Percentiles rank a stretch among this genome's conserved stretches.
Conservation (phyloP, 2,329 filamentous ascomycete species). For the Dactylellina haptotyla region DNA sequence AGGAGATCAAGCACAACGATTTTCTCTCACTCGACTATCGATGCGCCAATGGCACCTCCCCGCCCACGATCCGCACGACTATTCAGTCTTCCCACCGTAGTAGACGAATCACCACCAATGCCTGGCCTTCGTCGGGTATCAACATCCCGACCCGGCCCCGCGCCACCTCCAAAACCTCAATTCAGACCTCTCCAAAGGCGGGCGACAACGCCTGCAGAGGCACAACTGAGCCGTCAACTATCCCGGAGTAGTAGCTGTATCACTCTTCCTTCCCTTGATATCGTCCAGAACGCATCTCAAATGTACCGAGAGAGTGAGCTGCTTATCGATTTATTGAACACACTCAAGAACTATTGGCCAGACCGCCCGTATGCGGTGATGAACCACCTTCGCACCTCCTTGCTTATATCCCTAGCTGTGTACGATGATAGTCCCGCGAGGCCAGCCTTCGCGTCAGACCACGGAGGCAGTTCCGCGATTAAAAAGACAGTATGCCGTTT, state of each 20-base stretch:
- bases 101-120: slow-evolving; percentile 18
- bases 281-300: slow-evolving; percentile 26
- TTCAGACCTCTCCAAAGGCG: slow-evolving; percentile 42
- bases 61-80: slow-evolving; percentile 6
- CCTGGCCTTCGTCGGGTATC: slow-evolving; percentile 19
- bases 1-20: slow-evolving; percentile 43
- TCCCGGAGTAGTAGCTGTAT: slow-evolving; percentile 20
- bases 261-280: slow-evolving; percentile 44
- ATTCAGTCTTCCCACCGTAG: slow-evolving; percentile 22
- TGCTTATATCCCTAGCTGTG: slow-evolving; percentile 32
- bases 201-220: slow-evolving; percentile 35
- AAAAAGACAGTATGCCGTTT: slow-evolving; percentile 41
- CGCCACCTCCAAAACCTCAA: slow-evolving; percentile 41
- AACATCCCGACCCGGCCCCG: slow-evolving; percentile 16
- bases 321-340: slow-evolving; percentile 35
- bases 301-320: slow-evolving; percentile 47
- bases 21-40: slow-evolving; percentile 45
- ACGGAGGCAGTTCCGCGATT: slow-evolving; percentile 22
- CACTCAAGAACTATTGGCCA: slow-evolving; percentile 41
- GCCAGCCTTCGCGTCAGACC: slow-evolving; percentile 45
- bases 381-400: slow-evolving; percentile 47
- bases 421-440: slow-evolving; percentile 34
- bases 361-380: slow-evolving; percentile 49
- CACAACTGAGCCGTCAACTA: slow-evolving; percentile 23
- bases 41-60: slow-evolving; percentile 13